Conservation (phyloP, 192 early-diverging fungal species). For the Mycoemilia scoparia region DNA sequence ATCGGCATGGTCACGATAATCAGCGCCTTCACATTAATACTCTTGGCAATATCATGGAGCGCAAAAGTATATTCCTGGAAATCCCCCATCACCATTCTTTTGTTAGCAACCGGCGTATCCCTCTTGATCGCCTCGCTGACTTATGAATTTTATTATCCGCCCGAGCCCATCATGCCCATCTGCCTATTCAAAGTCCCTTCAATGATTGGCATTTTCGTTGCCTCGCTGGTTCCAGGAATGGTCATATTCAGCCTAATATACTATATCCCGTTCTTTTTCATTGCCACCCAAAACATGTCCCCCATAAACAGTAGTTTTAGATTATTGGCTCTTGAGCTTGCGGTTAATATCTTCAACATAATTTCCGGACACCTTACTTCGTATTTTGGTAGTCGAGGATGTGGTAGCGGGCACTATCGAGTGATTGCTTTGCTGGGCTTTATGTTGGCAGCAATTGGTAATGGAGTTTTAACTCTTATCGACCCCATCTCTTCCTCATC, state of each 20-base stretch:
- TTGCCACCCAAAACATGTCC: constrained; percentile 40
- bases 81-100: constrained; percentile 34
- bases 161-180: constrained; percentile 45
- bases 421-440: constrained; percentile 41
- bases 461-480: constrained; percentile 37
- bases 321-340: constrained; percentile 54
- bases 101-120: constrained; percentile 29
- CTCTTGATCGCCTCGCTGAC: constrained; percentile 30
- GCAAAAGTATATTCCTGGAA: constrained; percentile 53
- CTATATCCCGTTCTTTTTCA: constrained; percentile 43
- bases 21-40: constrained; percentile 33
- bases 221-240: constrained; percentile 8
- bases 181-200: constrained; percentile 34
- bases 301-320: constrained; percentile 53
- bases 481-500: no score
- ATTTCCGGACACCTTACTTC: constrained; percentile 40
- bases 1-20: constrained; percentile 36
- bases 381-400: constrained; percentile 32
- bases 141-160: constrained; percentile 35
- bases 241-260: constrained; percentile 36
- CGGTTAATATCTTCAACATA: constrained; percentile 42
- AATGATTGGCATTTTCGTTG: constrained; percentile 5
- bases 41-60: constrained; percentile 55
- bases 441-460: constrained; percentile 36
- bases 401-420: no score